Percentiles rank a stretch among this genome's conserved stretches.
These are phyloP conservation scores for Pyrenula aspistea DNA, from an alignment of 495 filamentous ascomycete species.

Conservation along the genomic window DNA sequence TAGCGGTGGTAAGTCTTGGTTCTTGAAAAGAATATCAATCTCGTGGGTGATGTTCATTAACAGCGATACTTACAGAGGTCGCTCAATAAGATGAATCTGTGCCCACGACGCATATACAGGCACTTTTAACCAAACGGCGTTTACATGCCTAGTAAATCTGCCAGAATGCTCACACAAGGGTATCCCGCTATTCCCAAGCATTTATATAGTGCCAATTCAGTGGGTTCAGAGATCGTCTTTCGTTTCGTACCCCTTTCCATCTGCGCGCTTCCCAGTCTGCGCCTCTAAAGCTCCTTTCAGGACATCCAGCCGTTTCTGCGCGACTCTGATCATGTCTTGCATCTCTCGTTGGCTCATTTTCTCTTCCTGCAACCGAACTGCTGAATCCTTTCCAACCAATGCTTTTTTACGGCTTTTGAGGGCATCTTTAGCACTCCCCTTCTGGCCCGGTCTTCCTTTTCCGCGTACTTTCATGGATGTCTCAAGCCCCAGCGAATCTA, in stretches of 20 bases:
- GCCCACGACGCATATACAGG: too few relatives aligned
- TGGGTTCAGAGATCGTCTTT: neutral
- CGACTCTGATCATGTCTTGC: conserved; percentile 71
- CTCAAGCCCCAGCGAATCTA: conserved; percentile 48
- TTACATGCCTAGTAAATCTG: too few relatives aligned
- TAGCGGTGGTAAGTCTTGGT: too few relatives aligned
- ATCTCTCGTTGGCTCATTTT: conserved; percentile 72
- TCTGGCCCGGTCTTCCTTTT: neutral
- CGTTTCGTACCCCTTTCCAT: neutral
- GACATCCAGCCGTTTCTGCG: conserved; percentile 66
- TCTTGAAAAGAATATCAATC: too few relatives aligned
- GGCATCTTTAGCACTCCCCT: conserved; percentile 1
- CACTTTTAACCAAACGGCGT: too few relatives aligned
- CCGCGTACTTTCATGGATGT: conserved; percentile 8
- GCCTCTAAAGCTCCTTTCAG: conserved; percentile 58
- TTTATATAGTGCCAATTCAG: neutral
- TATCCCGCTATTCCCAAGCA: neutral
- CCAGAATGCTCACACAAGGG: too few relatives aligned
- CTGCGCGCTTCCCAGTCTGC: conserved; percentile 1
- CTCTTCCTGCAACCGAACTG: conserved; percentile 45
- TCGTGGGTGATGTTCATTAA: too few relatives aligned
- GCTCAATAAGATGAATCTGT: too few relatives aligned
- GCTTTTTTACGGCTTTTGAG: conserved; percentile 10
- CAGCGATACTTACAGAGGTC: too few relatives aligned
- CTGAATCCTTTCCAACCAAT: conserved; percentile 21